Conservation (phyloP, 352 stramenopile species). For the Globisporangium middletonii region DNA sequence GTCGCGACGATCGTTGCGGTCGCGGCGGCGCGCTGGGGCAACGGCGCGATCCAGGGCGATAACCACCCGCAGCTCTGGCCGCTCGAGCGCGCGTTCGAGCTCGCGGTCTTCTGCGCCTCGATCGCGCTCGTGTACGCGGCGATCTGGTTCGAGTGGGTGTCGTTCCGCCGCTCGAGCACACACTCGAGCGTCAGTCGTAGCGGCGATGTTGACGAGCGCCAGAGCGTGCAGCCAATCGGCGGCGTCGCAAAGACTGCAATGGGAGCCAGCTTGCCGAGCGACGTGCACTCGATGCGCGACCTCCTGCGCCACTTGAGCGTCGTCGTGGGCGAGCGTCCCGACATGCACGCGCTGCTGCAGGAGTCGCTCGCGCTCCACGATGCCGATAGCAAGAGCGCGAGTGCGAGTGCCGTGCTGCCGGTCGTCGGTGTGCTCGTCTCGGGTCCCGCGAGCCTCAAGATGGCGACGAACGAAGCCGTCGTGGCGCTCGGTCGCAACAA, state of each 20-base stretch:
- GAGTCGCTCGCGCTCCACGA: too few relatives aligned
- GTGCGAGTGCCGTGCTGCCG: too few relatives aligned
- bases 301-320: constrained; percentile 23
- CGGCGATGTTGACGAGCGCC: not conserved
- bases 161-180: not conserved
- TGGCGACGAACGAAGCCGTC: too few relatives aligned
- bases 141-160: constrained; percentile 1
- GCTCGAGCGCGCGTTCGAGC: constrained; percentile 22
- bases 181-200: not conserved
- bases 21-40: constrained; percentile 13
- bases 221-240: too few relatives aligned
- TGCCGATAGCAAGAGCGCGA: too few relatives aligned
- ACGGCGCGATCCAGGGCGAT: constrained; percentile 18
- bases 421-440: too few relatives aligned
- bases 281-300: constrained; percentile 23
- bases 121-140: constrained; percentile 3
- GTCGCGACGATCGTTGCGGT: constrained; percentile 9
- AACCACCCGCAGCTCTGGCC: constrained; percentile 28
- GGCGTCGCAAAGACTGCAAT: too few relatives aligned
- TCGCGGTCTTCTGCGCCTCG: constrained; percentile 17
- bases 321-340: constrained; percentile 19
- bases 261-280: not conserved
- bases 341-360: constrained; percentile 20
- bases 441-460: too few relatives aligned
- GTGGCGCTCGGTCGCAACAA: constrained; percentile 7